These are phyloP conservation scores for Cajanus cajan DNA, from an alignment of 306 rosid genomes.

Conservation along the genomic window DNA sequence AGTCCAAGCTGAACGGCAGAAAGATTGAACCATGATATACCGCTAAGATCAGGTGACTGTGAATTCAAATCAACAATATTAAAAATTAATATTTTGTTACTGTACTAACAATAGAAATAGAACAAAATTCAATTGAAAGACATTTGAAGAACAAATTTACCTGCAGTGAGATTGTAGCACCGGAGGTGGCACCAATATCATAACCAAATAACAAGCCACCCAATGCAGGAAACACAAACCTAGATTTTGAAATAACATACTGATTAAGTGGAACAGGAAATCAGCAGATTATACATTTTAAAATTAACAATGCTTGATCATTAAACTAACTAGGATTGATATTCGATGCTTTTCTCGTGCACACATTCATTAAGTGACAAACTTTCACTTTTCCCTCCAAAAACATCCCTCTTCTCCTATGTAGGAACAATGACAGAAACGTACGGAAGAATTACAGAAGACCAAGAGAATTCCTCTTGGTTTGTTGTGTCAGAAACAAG, in stretches of 20 bases:
- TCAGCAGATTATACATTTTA: not conserved
- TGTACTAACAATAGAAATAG: not conserved
- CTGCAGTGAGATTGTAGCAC: constrained; percentile 87
- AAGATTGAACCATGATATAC: constrained; percentile 77
- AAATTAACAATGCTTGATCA: constrained; percentile 2
- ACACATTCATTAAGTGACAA: not conserved
- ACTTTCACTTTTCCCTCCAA: not conserved
- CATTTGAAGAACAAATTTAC: constrained; percentile 36
- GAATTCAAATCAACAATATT: constrained; percentile 28
- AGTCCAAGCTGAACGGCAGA: constrained; percentile 87
- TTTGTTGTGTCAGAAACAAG: constrained; percentile 48
- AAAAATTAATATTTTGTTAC: not conserved
- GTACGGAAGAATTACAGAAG: constrained; percentile 81
- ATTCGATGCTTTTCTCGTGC: not conserved
- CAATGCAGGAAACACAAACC: constrained; percentile 93
- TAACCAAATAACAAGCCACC: constrained; percentile 97
- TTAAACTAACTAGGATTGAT: not conserved
- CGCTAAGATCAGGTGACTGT: constrained; percentile 94
- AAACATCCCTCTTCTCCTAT: not conserved
- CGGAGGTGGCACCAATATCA: constrained; percentile 97
- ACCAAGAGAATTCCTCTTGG: constrained; percentile 69
- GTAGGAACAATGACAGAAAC: constrained; percentile 34
- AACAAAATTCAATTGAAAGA: not conserved
- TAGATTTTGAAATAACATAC: constrained; percentile 35
- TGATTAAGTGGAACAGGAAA: constrained; percentile 17